These are phyloP conservation scores for Trichoderma afroharzianum DNA, from an alignment of 2,329 filamentous ascomycete species.

Conservation along the genomic window DNA sequence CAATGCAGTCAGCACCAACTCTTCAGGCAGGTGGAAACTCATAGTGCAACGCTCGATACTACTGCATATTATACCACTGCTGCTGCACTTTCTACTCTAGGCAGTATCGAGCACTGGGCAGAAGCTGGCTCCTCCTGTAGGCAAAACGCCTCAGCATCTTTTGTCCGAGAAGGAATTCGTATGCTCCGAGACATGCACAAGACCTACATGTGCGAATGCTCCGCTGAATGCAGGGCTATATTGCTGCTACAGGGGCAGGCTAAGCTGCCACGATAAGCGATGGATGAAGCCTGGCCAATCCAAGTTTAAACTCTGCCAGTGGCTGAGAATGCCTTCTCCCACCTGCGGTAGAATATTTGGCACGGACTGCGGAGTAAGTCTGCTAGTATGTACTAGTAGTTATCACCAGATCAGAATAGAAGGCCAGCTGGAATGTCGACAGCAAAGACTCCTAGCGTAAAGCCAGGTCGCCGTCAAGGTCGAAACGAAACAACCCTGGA, in stretches of 20 bases:
- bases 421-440: not conserved
- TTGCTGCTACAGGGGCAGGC: not conserved
- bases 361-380: not conserved
- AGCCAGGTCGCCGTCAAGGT: not conserved
- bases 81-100: not conserved
- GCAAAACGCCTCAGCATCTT: not conserved
- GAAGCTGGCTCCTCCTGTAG: not conserved
- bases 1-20: constrained; percentile 6
- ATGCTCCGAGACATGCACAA: not conserved
- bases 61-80: not conserved
- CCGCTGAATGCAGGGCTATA: not conserved
- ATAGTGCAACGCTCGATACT: not conserved
- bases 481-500: not conserved
- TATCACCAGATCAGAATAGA: not conserved
- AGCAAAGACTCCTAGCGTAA: not conserved
- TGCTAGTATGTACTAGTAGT: not conserved
- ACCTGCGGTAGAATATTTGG: not conserved
- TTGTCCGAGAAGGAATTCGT: not conserved
- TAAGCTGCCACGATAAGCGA: constrained; percentile 11
- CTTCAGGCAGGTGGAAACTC: not conserved
- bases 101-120: not conserved
- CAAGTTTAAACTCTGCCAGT: not conserved
- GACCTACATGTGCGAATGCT: not conserved
- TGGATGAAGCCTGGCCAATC: not conserved
- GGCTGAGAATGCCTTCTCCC: not conserved